Conservation (phyloP, 129 eudicot genomes). For the Sambucus nigra region DNA sequence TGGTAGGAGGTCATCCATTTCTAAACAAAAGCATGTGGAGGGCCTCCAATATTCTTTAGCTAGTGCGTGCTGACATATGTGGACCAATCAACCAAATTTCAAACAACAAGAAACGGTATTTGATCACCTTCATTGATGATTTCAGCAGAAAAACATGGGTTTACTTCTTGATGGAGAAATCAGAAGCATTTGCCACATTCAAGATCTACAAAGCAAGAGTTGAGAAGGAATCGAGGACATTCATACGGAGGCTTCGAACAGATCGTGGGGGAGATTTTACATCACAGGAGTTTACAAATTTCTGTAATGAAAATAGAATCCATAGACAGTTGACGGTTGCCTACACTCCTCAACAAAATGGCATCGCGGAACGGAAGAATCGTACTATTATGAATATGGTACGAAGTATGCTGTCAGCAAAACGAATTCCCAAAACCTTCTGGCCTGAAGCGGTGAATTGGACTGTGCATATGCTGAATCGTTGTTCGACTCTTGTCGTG, state of each 20-base stretch:
- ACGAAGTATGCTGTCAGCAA: too few species aligned
- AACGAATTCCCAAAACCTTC: too few species aligned
- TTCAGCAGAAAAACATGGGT: too few species aligned
- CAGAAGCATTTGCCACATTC: too few species aligned
- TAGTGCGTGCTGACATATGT: too few species aligned
- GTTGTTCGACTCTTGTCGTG: not conserved
- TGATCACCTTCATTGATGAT: too few species aligned
- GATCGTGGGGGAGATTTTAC: not conserved
- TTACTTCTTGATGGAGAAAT: not conserved
- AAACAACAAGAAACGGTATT: too few species aligned
- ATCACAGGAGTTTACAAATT: not conserved
- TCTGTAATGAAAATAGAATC: not conserved
- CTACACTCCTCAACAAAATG: not conserved
- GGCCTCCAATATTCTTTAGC: not conserved
- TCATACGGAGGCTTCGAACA: not conserved
- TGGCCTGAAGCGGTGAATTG: slow-evolving; percentile 7
- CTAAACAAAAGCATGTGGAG: not conserved
- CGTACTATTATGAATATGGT: not conserved
- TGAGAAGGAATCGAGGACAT: not conserved
- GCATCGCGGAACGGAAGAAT: not conserved
- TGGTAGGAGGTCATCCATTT: not conserved
- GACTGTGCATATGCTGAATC: not conserved
- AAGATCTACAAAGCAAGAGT: not conserved
- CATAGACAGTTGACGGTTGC: not conserved
- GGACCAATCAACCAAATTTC: too few species aligned